Conservation (phyloP, 805 yeast species). For the Blastobotrys terrestris region DNA sequence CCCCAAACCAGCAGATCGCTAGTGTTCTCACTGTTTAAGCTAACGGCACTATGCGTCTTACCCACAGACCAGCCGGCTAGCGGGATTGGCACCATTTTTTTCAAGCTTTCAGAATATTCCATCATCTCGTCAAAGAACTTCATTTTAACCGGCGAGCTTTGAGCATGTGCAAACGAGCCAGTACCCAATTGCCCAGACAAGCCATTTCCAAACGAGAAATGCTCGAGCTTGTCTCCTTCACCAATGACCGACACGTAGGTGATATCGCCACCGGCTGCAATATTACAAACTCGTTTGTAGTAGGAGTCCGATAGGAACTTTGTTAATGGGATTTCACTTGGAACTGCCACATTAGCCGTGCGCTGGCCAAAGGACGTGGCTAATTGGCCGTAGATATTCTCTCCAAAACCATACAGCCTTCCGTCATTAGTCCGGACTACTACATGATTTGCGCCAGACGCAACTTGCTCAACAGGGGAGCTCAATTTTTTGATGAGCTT, state of each 20-base stretch:
- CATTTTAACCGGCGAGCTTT: constrained; percentile 57
- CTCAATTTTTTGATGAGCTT: constrained; percentile 44
- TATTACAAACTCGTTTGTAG: constrained; percentile 36
- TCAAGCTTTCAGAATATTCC: constrained; percentile 48
- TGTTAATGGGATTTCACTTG: constrained; percentile 45
- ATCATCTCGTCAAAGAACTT: constrained; percentile 40
- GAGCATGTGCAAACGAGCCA: constrained; percentile 69
- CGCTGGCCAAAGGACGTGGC: constrained; percentile 62
- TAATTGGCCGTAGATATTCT: constrained; percentile 77
- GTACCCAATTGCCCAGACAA: constrained; percentile 80
- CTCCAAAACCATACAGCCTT: constrained; percentile 78
- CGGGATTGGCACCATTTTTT: constrained; percentile 39
- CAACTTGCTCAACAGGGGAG: constrained; percentile 48
- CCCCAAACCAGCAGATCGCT: constrained; percentile 75
- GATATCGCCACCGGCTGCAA: constrained; percentile 69
- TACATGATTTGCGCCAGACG: constrained; percentile 70
- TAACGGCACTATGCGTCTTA: constrained; percentile 53
- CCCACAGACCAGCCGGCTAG: constrained; percentile 56
- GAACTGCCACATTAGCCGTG: constrained; percentile 65
- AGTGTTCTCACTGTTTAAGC: constrained; percentile 17
- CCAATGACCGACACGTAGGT: constrained; percentile 38
- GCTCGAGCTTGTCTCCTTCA: constrained; percentile 17
- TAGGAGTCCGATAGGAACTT: constrained; percentile 37
- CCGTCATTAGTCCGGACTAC: constrained; percentile 59
- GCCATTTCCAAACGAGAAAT: constrained; percentile 75